These are phyloP conservation scores for Psidium friedrichsthalianum DNA, from an alignment of 345 rosid species.

Conservation along the genomic window DNA sequence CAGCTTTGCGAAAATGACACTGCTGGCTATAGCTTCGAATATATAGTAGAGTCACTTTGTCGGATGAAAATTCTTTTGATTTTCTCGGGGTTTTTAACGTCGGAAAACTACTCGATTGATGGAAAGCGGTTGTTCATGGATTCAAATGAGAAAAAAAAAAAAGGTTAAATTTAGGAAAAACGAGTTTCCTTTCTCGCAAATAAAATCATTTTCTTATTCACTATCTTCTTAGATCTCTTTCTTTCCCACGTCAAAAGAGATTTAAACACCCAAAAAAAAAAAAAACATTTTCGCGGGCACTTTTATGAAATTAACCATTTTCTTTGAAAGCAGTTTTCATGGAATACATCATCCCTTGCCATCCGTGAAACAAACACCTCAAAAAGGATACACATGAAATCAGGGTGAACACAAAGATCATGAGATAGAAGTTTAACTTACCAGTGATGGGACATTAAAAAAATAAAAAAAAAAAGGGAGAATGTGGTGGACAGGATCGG, in stretches of 20 bases:
- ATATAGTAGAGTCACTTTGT: background rate
- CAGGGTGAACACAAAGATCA: background rate
- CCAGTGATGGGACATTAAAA: background rate
- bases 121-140: background rate
- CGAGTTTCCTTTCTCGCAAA: background rate
- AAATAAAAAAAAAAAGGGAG: too few relatives aligned
- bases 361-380: too few relatives aligned
- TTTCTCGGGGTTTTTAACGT: background rate
- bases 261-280: background rate
- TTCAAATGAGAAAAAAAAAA: background rate
- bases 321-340: too few relatives aligned
- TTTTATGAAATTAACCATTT: too few relatives aligned
- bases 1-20: background rate
- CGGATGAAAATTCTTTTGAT: background rate
- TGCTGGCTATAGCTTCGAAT: background rate
- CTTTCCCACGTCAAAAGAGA: background rate
- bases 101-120: too few relatives aligned
- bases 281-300: background rate
- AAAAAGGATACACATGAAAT: too few relatives aligned
- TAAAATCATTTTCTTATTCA: background rate
- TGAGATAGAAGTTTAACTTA: background rate
- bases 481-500: too few relatives aligned
- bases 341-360: too few relatives aligned
- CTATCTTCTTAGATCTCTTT: background rate
- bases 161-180: background rate